Evolutionary conservation across 2,329 filamentous ascomycete species (phyloP).

Genomic region (Massarina eburnea): DNA sequence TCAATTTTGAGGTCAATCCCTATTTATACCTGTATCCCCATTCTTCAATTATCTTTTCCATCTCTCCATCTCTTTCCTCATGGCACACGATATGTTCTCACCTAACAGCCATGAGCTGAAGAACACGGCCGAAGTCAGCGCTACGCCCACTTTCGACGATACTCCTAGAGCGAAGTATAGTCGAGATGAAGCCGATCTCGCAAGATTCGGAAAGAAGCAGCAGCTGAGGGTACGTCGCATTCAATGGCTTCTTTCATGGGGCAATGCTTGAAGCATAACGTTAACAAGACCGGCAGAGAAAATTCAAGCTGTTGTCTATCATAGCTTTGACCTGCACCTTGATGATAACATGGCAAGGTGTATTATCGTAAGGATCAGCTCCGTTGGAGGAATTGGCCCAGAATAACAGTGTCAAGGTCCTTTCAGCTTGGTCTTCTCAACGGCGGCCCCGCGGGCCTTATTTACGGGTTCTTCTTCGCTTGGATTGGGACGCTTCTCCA

Average conservation of each 20-base stretch:
- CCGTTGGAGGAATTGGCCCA: neutral
- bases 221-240: neutral
- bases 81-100: neutral
- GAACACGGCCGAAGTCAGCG: no score
- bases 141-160: neutral
- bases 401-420: slow-evolving; percentile 12
- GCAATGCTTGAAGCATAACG: neutral
- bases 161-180: neutral
- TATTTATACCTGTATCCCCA: neutral
- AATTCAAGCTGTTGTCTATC: slow-evolving; percentile 16
- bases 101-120: no score
- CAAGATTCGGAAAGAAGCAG: slow-evolving; percentile 1
- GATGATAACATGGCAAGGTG: slow-evolving; percentile 21
- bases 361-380: slow-evolving; percentile 5
- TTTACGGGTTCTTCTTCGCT: slow-evolving; percentile 10
- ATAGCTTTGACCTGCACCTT: slow-evolving; percentile 16
- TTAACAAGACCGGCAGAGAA: slow-evolving; percentile 7
- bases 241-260: neutral
- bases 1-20: neutral
- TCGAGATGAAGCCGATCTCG: neutral
- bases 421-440: slow-evolving; percentile 26
- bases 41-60: neutral
- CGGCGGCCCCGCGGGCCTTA: slow-evolving; percentile 13
- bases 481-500: slow-evolving; percentile 5
- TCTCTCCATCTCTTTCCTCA: neutral